Base-by-base conservation (phyloP, 441 rosid genomes). In the Melianthus villosus region DNA sequence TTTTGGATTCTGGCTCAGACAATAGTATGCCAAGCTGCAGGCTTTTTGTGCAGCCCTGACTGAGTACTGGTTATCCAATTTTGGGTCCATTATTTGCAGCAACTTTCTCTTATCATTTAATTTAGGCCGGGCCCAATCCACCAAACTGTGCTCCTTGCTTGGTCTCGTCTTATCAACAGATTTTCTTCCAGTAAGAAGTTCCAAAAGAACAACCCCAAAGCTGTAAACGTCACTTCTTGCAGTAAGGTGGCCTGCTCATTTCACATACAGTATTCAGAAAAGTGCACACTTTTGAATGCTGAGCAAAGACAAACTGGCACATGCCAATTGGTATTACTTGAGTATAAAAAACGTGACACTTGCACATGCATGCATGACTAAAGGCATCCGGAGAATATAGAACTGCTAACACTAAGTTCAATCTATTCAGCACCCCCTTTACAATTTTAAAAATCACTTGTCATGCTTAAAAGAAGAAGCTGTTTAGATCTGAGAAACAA, bases 161-260 rank as follows among this genome's bases (percentile, higher is more conserved):
- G 94, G 87, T 10, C 77, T 54, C 16, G 73, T 75, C 44, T 87
- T 87, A 60, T 87, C 97, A 16, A 83, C 32, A 0, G 97, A 87
- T 53, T 80, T 87, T 44, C 91, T 68, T 32, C 97, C 94, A 0
- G 93, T 73, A 0, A 83, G 59, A 48, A 86, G 87, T 48, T 86
- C 97, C 3, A 86, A 62, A 14, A 86, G 82, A 46, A 86, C 92
- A 2, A 86, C 89, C 0, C 97, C 97, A 1, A 59, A 82, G 49
- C 97, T 86, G 71, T 86, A 82, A 14, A 79, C 97, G 34, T 87
- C 97, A 44, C 97, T 82, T 48, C 89, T 60, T 6, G 97, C 81
- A 30, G 74, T 77, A 51, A 86, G 53, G 68, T 86, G 97, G 25
- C 94, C 94, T 77, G 64, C 56, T n/a, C n/a, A n/a, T n/a, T n/a